phyloP scores from a whole-genome alignment of 2,329 filamentous ascomycete genomes.

The Thyridium curvatum region DNA sequence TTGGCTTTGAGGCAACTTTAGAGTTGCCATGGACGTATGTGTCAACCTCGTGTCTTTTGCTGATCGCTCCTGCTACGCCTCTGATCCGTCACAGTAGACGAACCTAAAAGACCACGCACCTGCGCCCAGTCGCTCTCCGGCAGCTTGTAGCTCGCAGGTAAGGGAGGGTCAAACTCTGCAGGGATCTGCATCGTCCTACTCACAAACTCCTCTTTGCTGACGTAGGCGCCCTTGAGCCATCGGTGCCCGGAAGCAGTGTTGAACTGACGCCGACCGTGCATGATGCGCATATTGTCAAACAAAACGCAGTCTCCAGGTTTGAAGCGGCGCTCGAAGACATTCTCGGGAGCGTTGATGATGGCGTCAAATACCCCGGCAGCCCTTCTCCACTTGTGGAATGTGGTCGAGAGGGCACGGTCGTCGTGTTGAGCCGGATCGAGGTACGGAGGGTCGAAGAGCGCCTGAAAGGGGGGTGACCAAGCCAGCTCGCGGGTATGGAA shows the following conservation, averaged over 20 bases:
- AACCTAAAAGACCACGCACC: too few relatives aligned
- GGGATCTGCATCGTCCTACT: slow-evolving; percentile 14
- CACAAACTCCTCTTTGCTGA: slow-evolving; percentile 23
- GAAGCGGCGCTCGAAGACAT: slow-evolving; percentile 66
- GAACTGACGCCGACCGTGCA: slow-evolving; percentile 78
- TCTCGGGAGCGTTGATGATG: slow-evolving; percentile 48
- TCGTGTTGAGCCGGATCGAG: too few relatives aligned
- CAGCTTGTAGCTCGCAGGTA: too few relatives aligned
- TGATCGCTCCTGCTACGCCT: too few relatives aligned
- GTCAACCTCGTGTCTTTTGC: too few relatives aligned
- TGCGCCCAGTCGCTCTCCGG: too few relatives aligned
- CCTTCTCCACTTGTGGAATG: slow-evolving; percentile 11
- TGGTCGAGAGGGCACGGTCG: background rate
- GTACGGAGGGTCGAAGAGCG: slow-evolving; percentile 3
- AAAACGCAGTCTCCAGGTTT: slow-evolving; percentile 80
- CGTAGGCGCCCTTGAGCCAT: too few relatives aligned
- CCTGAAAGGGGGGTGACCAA: slow-evolving; percentile 81
- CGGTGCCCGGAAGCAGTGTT: slow-evolving; percentile 32
- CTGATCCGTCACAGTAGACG: too few relatives aligned
- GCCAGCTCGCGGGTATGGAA: slow-evolving; percentile 25
- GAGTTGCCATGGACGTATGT: too few relatives aligned
- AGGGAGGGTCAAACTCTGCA: background rate
- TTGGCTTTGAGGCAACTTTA: too few relatives aligned
- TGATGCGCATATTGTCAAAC: slow-evolving; percentile 86
- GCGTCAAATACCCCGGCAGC: slow-evolving; percentile 50